These are phyloP conservation scores for Debaryomyces castellii DNA, from an alignment of 805 yeast species.

Conservation along the genomic window DNA sequence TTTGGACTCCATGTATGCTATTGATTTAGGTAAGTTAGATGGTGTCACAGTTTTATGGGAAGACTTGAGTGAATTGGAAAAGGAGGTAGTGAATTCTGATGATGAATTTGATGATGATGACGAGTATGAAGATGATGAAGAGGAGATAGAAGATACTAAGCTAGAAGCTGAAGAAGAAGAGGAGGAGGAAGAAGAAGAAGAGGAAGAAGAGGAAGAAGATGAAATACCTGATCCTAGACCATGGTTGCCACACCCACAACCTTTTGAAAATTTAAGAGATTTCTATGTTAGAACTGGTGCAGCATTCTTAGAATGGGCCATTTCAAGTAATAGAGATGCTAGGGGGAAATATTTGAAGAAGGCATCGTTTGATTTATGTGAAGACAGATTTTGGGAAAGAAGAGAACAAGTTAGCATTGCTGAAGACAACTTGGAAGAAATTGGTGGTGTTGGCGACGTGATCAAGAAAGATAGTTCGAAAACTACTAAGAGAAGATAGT, in stretches of 20 bases:
- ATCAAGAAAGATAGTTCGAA: conserved; percentile 66
- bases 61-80: conserved; percentile 60
- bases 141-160: conserved; percentile 42
- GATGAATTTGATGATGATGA: conserved; percentile 53
- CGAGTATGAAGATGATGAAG: conserved; percentile 61
- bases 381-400: conserved; percentile 98
- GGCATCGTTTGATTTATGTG: conserved; percentile 86
- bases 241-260: conserved; percentile 96
- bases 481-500: conserved; percentile 49
- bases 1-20: conserved; percentile 80
- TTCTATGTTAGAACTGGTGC: conserved; percentile 88
- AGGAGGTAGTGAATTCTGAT: conserved; percentile 57
- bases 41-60: conserved; percentile 92
- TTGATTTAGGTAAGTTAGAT: conserved; percentile 83
- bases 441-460: conserved; percentile 88
- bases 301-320: conserved; percentile 88
- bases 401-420: conserved; percentile 86
- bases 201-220: conserved; percentile 56
- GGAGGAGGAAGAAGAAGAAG: conserved; percentile 71
- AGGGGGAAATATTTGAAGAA: conserved; percentile 89
- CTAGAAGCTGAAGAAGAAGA: conserved; percentile 55
- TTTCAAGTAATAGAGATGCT: conserved; percentile 78
- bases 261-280: conserved; percentile 80
- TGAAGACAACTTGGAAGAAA: conserved; percentile 86
- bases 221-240: conserved; percentile 90